Evolutionary conservation across 2,329 filamentous ascomycete genomes (phyloP), one percentile per base, ranked within the genome.

Genomic region (Pseudogymnoascus sp.): DNA sequence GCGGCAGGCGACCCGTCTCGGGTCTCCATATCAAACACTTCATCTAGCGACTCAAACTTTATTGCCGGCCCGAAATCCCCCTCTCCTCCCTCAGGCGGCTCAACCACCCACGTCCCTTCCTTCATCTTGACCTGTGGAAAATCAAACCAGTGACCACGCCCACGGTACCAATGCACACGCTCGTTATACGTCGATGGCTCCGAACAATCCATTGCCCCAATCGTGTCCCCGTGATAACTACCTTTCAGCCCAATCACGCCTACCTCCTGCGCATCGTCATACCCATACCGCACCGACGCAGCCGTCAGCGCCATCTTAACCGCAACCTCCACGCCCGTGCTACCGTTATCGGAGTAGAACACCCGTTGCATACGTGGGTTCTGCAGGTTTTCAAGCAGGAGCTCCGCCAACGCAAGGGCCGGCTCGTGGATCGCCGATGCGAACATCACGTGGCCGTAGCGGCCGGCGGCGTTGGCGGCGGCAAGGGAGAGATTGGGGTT

Each of bases 381-480:
- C 0, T 77, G 73, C 5, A 89, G 74, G 0, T 78, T 79, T 0
- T 77, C 62, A 2, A 94, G 76, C 1, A 95, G 77, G 0, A 76
- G 78, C 70, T 90, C 82, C 0, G 90, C 87, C 0, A 95, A 79
- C 6, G 79, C 77, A 0, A 94, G 75, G 0, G 89, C 91, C 0
- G 91, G 91, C 68, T 91, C 83, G 67, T 95, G 90, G n/a, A 92
- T 81, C 0, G 88, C 85, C 7, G 86, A 86, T 0, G 90, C 89
- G 69, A 95, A 94, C 88, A 95, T 94, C 67, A 94, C 89, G 73
- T 95, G 91, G 0, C 91, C 91, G 69, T 94, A 95, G 29, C 90
- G 82, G 6, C 91, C 90, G 1, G 91, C 89, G 0, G 91, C 90
- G 70, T 94, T 87, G 0, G 91, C 89, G 1, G 90, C 90, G 0